Evolutionary conservation across 345 rosid species (phyloP).

Genomic region (Laguncularia racemosa): DNA sequence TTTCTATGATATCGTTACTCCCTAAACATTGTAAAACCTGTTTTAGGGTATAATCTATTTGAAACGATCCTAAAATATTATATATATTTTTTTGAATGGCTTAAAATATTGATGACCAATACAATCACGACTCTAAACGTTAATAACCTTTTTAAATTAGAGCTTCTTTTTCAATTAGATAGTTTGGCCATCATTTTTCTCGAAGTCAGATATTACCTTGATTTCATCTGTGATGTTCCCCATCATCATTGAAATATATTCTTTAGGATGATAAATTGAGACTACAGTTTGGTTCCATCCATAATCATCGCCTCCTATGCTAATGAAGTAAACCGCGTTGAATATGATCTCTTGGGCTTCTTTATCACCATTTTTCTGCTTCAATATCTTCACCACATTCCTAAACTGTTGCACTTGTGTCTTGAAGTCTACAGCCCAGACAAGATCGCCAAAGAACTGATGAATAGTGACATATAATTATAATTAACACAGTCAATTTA

Average conservation of each 20-base stretch:
- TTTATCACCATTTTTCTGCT: conserved; percentile 3
- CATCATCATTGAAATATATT: conserved; percentile 16
- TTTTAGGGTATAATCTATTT: too few species aligned
- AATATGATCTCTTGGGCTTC: conserved; percentile 4
- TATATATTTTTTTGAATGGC: not conserved
- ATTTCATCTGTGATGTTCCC: conserved; percentile 17
- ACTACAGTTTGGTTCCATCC: not conserved
- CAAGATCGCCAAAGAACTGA: not conserved
- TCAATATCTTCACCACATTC: conserved; percentile 11
- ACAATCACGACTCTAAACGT: too few species aligned
- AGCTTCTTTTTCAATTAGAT: too few species aligned
- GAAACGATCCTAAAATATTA: too few species aligned
- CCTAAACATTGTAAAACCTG: too few species aligned
- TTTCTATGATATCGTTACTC: too few species aligned
- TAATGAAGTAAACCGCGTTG: conserved; percentile 11
- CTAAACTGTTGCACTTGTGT: conserved; percentile 15
- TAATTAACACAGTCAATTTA: not conserved
- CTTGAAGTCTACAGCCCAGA: conserved; percentile 15
- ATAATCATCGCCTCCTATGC: conserved; percentile 22
- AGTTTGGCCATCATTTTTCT: too few species aligned
- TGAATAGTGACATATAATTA: not conserved
- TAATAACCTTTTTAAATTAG: too few species aligned
- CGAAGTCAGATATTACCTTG: conserved; percentile 9
- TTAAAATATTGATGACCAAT: not conserved
- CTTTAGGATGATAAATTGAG: not conserved